Evolutionary conservation across 768 basidiomycete genomes (phyloP), one percentile per base, ranked within the genome.

Genomic region (Rhodosporidiobolus odoratus): DNA sequence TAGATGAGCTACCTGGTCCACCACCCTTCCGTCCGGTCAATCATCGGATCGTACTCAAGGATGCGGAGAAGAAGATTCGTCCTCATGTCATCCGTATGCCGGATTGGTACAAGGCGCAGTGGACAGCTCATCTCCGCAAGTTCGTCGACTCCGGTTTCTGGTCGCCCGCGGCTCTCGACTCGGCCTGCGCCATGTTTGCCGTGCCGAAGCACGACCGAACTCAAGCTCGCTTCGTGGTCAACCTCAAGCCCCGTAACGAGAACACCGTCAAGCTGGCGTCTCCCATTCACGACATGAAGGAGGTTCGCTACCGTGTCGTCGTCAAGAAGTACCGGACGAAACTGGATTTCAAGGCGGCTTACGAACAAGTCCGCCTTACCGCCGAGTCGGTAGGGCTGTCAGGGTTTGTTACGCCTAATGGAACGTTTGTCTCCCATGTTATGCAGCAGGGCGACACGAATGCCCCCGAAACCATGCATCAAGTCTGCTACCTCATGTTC

Each of bases 361-460:
- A 82, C 56, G 82, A 82, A 58, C 82, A 83, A 65, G 82, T 78
- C 0, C 60, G 76, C 0, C 69, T 81, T 0, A 76, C 80, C 30
- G 76, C 73, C 0, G 78, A 80, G 4, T 69, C 80, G 30, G 71
- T 82, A 0, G 52, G 70, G 0, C 76, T 78, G 0, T 79, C 80
- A 0, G 65, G 79, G 0, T 82, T 85, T 2, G 75, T 81, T 0
- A 84, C 81, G 0, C 76, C 79, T 0, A 75, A 77, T 41, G 82
- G 84, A 0, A 82, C 80, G 0, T 82, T 80, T 66, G 40, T 81
- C 1, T 83, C 82, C 32, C 65, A 75, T 5, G 80, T 82, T 2
- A 81, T 83, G 79, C 84, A 82, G 65, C 80, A 82, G 52, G 83
- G 82, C 0, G 80, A 85, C 61, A 82, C 81, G 54, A 84, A 85